phyloP scores from a whole-genome alignment of 768 basidiomycete genomes.

The Ephemerocybe angulata region DNA sequence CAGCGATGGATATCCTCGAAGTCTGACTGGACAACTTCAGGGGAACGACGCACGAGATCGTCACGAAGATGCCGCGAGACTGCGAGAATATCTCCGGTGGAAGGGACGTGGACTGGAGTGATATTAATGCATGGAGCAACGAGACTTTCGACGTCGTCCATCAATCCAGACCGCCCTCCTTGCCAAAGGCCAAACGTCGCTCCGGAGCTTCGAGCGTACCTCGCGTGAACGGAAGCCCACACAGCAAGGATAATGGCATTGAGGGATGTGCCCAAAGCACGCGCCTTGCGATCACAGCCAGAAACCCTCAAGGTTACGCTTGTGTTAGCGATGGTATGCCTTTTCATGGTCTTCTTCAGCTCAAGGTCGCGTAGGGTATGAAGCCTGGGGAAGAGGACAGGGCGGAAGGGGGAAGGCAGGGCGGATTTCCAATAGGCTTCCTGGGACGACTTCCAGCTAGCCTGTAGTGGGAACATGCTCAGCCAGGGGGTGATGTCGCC shows the following conservation, averaged over 20 bases:
- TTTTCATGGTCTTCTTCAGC: neutral
- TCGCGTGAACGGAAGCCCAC: slow-evolving; percentile 39
- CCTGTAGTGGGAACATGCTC: slow-evolving; percentile 17
- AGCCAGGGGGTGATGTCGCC: slow-evolving; percentile 28
- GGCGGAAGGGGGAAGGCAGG: slow-evolving; percentile 24
- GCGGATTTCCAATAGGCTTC: slow-evolving; percentile 34
- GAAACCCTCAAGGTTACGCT: neutral
- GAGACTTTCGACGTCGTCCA: slow-evolving; percentile 33
- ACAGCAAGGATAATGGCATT: slow-evolving; percentile 40
- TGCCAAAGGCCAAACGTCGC: slow-evolving; percentile 47
- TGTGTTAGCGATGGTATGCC: neutral
- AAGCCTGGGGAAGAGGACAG: slow-evolving; percentile 24
- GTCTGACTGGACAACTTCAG: slow-evolving; percentile 39
- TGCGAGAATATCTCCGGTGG: slow-evolving; percentile 18
- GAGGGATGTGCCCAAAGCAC: slow-evolving; percentile 30
- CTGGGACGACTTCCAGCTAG: slow-evolving; percentile 19
- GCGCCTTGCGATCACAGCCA: slow-evolving; percentile 41
- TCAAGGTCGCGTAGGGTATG: neutral
- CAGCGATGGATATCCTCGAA: slow-evolving; percentile 33
- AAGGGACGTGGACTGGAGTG: slow-evolving; percentile 33
- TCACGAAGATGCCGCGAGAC: slow-evolving; percentile 30
- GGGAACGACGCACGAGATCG: slow-evolving; percentile 34
- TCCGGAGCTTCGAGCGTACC: slow-evolving; percentile 20
- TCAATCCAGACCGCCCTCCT: slow-evolving; percentile 36
- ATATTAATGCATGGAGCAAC: slow-evolving; percentile 45